These are phyloP conservation scores for Brassica balearica DNA, from an alignment of 441 rosid species.

Conservation along the genomic window DNA sequence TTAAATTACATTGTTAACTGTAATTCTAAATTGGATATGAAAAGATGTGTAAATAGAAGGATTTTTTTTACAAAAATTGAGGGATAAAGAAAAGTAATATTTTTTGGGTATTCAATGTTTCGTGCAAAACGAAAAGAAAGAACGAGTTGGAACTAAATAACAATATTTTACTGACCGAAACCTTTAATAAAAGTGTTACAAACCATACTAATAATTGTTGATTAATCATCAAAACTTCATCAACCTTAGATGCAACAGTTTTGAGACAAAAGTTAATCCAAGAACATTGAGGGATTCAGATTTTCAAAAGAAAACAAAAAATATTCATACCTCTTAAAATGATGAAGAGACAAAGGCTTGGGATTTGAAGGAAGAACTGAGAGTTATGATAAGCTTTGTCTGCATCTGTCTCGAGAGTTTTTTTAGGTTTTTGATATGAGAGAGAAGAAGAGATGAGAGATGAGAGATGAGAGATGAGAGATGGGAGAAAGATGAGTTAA, in stretches of 20 bases:
- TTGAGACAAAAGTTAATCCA: background rate
- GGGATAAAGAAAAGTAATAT: background rate
- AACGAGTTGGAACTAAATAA: background rate
- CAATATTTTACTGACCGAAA: constrained; percentile 22
- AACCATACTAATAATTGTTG: constrained; percentile 14
- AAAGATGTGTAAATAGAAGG: background rate
- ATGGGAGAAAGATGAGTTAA: constrained; percentile 35
- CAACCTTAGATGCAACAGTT: constrained; percentile 17
- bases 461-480: constrained; percentile 37
- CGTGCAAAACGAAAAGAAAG: background rate
- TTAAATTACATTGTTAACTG: background rate
- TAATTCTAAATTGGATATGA: constrained; percentile 3
- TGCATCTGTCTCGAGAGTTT: constrained; percentile 11
- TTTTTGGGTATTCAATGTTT: constrained; percentile 36
- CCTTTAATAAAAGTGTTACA: background rate
- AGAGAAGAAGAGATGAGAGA: constrained; percentile 34
- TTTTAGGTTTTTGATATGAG: constrained; percentile 24
- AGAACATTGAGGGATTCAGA: constrained; percentile 18
- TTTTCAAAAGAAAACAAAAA: constrained; percentile 6
- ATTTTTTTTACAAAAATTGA: background rate
- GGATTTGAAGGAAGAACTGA: constrained; percentile 25
- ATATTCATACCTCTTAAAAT: constrained; percentile 17
- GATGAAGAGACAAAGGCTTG: constrained; percentile 31
- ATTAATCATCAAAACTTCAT: constrained; percentile 31
- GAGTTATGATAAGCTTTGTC: constrained; percentile 36